These are phyloP conservation scores for Phytopythium kandeliae DNA, from an alignment of 352 stramenopile species.

Conservation along the genomic window DNA sequence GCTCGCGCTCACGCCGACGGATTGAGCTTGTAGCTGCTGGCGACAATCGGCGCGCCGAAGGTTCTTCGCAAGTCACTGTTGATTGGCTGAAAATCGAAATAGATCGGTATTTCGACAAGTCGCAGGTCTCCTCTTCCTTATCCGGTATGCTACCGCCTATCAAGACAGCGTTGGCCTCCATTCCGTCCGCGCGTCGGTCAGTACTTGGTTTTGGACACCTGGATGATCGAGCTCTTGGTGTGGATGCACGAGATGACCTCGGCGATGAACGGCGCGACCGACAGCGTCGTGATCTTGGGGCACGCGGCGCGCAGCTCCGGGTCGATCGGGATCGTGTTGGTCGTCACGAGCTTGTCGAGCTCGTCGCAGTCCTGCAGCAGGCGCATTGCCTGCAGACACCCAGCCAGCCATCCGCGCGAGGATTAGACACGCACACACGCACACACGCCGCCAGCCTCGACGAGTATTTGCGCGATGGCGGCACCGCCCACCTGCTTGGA, in stretches of 20 bases:
- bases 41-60: no score
- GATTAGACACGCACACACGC: no score
- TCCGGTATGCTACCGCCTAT: neutral
- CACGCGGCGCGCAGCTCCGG: constrained; percentile 23
- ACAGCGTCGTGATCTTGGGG: constrained; percentile 80
- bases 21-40: no score
- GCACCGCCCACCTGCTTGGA: constrained; percentile 52
- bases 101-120: constrained; percentile 3
- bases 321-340: constrained; percentile 74
- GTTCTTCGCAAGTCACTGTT: no score
- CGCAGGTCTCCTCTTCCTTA: neutral
- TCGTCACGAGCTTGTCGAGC: constrained; percentile 79
- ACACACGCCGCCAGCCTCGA: no score
- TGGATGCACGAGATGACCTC: constrained; percentile 88
- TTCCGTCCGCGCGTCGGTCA: constrained; percentile 6
- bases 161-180: constrained; percentile 2
- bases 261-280: constrained; percentile 81
- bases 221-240: constrained; percentile 82
- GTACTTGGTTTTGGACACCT: constrained; percentile 78
- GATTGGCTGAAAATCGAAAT: constrained; percentile 11
- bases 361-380: constrained; percentile 66
- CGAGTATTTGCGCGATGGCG: no score
- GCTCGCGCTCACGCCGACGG: neutral
- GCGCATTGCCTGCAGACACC: constrained; percentile 31
- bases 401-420: neutral